Conservation (phyloP, 345 rosid genomes). For the Murraya koenigii region DNA sequence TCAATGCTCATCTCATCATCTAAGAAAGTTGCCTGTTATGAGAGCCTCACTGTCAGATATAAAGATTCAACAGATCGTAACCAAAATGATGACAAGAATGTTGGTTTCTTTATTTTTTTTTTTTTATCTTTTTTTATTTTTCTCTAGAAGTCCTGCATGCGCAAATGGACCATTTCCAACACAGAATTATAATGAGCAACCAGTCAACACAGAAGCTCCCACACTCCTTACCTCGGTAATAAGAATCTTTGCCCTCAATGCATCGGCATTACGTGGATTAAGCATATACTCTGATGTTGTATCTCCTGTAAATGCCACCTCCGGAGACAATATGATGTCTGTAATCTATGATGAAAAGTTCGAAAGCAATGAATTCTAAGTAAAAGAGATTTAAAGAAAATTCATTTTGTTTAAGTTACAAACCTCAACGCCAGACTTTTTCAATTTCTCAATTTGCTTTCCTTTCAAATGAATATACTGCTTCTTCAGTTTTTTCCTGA, state of each 20-base stretch:
- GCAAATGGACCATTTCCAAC: not conserved
- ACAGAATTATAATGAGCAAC: conserved; percentile 3
- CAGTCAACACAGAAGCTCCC: not conserved
- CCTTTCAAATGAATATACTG: conserved; percentile 88
- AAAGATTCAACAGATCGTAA: conserved; percentile 8
- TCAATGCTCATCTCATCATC: conserved; percentile 67
- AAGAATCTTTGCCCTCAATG: conserved; percentile 88
- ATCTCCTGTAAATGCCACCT: conserved; percentile 95
- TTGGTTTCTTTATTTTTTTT: not conserved
- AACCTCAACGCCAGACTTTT: conserved; percentile 87
- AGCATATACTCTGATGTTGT: conserved; percentile 94
- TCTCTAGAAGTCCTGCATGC: not conserved
- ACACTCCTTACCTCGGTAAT: conserved; percentile 73
- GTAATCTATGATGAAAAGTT: conserved; percentile 58
- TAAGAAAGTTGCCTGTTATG: conserved; percentile 83
- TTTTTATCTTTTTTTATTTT: not conserved
- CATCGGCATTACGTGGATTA: conserved; percentile 92
- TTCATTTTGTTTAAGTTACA: conserved; percentile 12
- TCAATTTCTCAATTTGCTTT: conserved; percentile 86
- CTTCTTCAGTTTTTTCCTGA: conserved; percentile 87
- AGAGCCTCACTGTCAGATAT: conserved; percentile 1
- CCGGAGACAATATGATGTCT: conserved; percentile 77
- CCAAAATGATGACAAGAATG: not conserved
- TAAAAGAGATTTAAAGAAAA: not conserved
- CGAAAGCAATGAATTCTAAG: conserved; percentile 14